These are phyloP conservation scores for Ophiocordyceps robertsii DNA, from an alignment of 2,329 filamentous ascomycete genomes.

Conservation along the genomic window DNA sequence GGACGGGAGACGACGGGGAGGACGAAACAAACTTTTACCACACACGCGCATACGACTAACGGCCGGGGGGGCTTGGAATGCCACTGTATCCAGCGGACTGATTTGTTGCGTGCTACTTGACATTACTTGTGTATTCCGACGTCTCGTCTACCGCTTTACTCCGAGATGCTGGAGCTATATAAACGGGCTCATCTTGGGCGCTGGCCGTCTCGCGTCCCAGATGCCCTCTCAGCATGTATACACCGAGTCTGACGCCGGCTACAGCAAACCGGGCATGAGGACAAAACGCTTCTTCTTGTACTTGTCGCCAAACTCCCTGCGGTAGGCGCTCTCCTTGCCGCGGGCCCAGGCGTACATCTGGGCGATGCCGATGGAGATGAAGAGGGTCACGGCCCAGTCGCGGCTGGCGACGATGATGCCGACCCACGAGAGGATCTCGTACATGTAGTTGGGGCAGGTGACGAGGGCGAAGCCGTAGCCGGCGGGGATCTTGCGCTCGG, in stretches of 20 bases:
- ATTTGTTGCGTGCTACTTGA: not conserved
- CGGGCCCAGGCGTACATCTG: constrained; percentile 83
- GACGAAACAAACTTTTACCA: no score
- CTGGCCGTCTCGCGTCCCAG: not conserved
- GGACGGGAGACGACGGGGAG: no score
- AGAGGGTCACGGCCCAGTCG: constrained; percentile 65
- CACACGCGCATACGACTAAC: not conserved
- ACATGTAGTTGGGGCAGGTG: constrained; percentile 96
- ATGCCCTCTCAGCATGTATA: not conserved
- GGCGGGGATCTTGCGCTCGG: constrained; percentile 74
- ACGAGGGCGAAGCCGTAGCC: constrained; percentile 78
- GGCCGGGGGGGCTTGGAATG: not conserved
- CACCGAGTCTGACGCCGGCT: constrained; percentile 9
- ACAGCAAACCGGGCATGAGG: constrained; percentile 69
- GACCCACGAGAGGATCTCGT: constrained; percentile 77
- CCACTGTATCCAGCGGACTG: not conserved
- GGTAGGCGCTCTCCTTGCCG: constrained; percentile 85
- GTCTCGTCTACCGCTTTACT: no score
- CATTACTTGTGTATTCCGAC: not conserved
- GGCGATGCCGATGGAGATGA: constrained; percentile 55
- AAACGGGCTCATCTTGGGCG: no score
- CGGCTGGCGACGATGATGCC: constrained; percentile 70
- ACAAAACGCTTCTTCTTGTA: constrained; percentile 90
- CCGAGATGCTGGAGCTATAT: no score
- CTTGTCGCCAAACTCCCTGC: constrained; percentile 80